These are phyloP conservation scores for Suillus plorans DNA, from an alignment of 768 basidiomycete species.

Conservation along the genomic window DNA sequence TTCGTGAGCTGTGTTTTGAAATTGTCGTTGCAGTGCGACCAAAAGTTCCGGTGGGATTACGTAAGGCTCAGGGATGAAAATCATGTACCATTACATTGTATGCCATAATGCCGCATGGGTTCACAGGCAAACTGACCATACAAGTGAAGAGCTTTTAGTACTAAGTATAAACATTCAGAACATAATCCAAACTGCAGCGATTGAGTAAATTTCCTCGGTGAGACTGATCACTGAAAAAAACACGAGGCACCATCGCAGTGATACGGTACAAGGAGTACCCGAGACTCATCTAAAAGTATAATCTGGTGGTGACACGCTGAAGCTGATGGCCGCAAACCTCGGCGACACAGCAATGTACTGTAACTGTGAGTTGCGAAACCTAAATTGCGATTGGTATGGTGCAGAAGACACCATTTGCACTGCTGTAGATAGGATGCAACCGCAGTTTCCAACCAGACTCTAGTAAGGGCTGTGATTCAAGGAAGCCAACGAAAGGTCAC, in stretches of 20 bases:
- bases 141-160: not conserved
- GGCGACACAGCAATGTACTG: not conserved
- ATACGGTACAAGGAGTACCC: not conserved
- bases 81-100: not conserved
- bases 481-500: not conserved
- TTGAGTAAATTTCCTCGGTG: not conserved
- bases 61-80: not conserved
- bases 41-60: not conserved
- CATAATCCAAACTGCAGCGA: not conserved
- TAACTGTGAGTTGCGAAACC: not conserved
- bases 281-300: not conserved
- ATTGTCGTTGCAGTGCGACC: conserved; percentile 5
- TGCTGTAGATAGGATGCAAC: not conserved
- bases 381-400: not conserved
- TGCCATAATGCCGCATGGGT: not conserved
- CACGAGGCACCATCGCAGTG: not conserved
- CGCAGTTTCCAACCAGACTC: not conserved
- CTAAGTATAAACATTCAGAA: not conserved
- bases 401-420: not conserved
- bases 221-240: not conserved
- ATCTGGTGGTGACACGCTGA: not conserved
- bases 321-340: not conserved
- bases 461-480: not conserved
- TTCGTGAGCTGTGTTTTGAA: conserved; percentile 1
- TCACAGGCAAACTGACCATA: not conserved